Evolutionary conservation across 495 filamentous ascomycete genomes (phyloP).

Genomic region (Neurospora africana): DNA sequence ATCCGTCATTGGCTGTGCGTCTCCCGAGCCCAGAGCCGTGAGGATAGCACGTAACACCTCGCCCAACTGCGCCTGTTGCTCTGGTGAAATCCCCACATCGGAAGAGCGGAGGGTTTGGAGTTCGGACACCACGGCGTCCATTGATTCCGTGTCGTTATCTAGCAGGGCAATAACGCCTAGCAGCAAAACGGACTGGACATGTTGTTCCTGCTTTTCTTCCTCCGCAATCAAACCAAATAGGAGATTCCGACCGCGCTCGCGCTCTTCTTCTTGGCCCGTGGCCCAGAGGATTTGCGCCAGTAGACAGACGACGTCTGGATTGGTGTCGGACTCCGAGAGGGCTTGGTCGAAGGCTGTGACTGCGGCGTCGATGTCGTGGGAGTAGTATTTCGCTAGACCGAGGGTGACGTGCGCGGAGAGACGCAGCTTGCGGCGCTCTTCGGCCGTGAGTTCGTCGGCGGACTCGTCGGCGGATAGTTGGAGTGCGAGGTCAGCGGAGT

Average conservation of each 20-base stretch:
- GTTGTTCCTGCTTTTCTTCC: conserved; percentile 43
- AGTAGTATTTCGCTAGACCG: conserved; percentile 70
- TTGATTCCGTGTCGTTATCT: conserved; percentile 63
- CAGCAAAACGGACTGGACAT: conserved; percentile 66
- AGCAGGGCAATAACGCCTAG: conserved; percentile 74
- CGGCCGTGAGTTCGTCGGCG: conserved; percentile 37
- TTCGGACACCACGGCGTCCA: conserved; percentile 72
- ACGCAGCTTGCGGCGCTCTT: conserved; percentile 51
- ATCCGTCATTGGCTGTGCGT: conserved; percentile 51
- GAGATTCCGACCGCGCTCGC: conserved; percentile 64
- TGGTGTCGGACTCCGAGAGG: conserved; percentile 53
- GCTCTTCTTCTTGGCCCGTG: conserved; percentile 65
- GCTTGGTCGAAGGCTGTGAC: conserved; percentile 74
- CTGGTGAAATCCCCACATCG: conserved; percentile 33
- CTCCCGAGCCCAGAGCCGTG: conserved; percentile 21
- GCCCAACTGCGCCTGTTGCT: conserved; percentile 37
- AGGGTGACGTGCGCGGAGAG: conserved; percentile 80
- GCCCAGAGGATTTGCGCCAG: conserved; percentile 89
- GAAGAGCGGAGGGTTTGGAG: conserved; percentile 58
- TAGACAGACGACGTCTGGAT: conserved; percentile 75
- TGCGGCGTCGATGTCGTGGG: conserved; percentile 49
- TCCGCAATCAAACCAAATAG: conserved; percentile 56
- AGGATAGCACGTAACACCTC: conserved; percentile 36
- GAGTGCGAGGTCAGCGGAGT: conserved; percentile 62
- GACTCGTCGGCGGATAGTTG: conserved; percentile 57